These are phyloP conservation scores for Hortiboletus rubellus DNA, from an alignment of 1,284 basidiomycete species.

Conservation along the genomic window DNA sequence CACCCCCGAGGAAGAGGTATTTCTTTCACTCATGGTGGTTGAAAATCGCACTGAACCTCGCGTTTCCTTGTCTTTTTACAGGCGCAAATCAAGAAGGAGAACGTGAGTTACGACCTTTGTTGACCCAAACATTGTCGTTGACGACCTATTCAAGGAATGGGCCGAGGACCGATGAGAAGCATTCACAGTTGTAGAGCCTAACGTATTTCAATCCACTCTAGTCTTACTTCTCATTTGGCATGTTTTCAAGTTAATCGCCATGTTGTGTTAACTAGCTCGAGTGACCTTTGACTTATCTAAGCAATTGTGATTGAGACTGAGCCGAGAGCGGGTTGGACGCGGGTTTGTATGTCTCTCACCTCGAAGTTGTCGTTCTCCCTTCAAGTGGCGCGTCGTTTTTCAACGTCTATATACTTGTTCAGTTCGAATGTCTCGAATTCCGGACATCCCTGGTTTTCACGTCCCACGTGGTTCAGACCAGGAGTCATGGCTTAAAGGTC, in stretches of 20 bases:
- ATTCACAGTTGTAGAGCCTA: slow-evolving; percentile 25
- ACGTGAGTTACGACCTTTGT: slow-evolving; percentile 56
- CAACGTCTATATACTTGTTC: background rate
- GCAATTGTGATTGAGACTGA: slow-evolving; percentile 1
- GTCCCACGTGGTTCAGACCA: slow-evolving; percentile 57
- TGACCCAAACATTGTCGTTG: slow-evolving; percentile 4
- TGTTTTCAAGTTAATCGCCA: slow-evolving; percentile 25
- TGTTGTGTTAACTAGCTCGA: slow-evolving; percentile 1
- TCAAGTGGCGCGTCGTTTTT: slow-evolving; percentile 9
- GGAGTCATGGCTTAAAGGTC: slow-evolving; percentile 60
- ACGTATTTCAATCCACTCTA: slow-evolving; percentile 26
- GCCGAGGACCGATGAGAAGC: slow-evolving; percentile 75
- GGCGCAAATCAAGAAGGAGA: slow-evolving; percentile 99
- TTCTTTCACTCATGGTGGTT: slow-evolving; percentile 20
- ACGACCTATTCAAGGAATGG: slow-evolving; percentile 65
- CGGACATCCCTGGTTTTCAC: slow-evolving; percentile 63
- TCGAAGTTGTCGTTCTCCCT: background rate
- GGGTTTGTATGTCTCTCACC: slow-evolving; percentile 6
- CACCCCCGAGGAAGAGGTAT: slow-evolving; percentile 96
- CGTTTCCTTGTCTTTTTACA: slow-evolving; percentile 31
- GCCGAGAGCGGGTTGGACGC: slow-evolving; percentile 1
- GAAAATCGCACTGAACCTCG: slow-evolving; percentile 10
- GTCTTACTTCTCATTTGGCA: slow-evolving; percentile 18
- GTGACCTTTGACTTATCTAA: slow-evolving; percentile 27
- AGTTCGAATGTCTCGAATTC: slow-evolving; percentile 48